Evolutionary conservation across 495 filamentous ascomycete genomes (phyloP).

Genomic region (Aspergillus carlsbadensis): DNA sequence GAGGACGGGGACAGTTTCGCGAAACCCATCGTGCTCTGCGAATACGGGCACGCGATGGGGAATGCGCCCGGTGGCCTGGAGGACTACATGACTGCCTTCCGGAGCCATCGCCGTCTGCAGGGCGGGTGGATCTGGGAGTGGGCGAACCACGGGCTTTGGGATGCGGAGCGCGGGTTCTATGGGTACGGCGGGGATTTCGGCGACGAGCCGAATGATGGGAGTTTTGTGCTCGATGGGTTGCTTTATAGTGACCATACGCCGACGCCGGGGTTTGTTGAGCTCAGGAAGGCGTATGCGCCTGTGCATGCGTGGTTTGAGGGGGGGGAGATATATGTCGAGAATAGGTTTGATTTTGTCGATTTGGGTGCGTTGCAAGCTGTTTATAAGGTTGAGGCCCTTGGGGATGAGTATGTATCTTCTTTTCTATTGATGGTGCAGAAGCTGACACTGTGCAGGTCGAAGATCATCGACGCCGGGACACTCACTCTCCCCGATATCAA

Average conservation of each 20-base stretch:
- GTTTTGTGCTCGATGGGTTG: conserved; percentile 69
- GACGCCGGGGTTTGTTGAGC: conserved; percentile 57
- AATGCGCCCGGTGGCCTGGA: conserved; percentile 52
- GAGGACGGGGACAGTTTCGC: conserved; percentile 42
- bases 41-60: conserved; percentile 72
- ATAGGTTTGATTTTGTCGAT: conserved; percentile 52
- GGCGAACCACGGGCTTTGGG: conserved; percentile 62
- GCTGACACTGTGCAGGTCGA: background rate
- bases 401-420: conserved; percentile 10
- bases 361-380: conserved; percentile 44
- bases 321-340: conserved; percentile 36
- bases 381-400: conserved; percentile 25
- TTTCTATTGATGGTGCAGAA: background rate
- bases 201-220: conserved; percentile 62
- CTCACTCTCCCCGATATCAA: conserved; percentile 21
- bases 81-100: conserved; percentile 10
- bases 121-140: conserved; percentile 16
- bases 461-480: conserved; percentile 18
- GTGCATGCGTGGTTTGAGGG: conserved; percentile 23
- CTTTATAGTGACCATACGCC: conserved; percentile 56
- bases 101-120: conserved; percentile 3
- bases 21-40: conserved; percentile 64
- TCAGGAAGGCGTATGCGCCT: conserved; percentile 61
- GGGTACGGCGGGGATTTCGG: conserved; percentile 69
- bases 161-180: conserved; percentile 50